phyloP scores from a whole-genome alignment of 202 grass and related monocot species.

The Bolboschoenoplectus hybrid region DNA sequence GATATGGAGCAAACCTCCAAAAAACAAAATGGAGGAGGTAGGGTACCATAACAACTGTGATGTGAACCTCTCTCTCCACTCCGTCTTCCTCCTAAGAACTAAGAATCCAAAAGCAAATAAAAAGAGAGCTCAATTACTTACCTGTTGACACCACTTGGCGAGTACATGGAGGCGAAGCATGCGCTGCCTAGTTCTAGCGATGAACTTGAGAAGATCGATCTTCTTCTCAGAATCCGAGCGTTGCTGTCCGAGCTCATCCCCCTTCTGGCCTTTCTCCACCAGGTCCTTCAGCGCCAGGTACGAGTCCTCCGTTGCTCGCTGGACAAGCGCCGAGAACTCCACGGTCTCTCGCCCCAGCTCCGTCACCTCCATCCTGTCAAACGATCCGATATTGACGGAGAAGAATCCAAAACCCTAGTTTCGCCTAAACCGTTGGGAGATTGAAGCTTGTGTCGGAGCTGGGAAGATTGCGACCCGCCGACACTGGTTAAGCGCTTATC shows the following conservation, averaged over 20 bases:
- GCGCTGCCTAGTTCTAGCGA: slow-evolving; percentile 79
- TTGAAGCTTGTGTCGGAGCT: background rate
- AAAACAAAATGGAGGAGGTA: too few species aligned
- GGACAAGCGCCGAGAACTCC: slow-evolving; percentile 78
- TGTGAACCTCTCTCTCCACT: background rate
- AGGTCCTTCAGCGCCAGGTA: slow-evolving; percentile 93
- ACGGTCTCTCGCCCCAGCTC: slow-evolving; percentile 87
- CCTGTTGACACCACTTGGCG: slow-evolving; percentile 99
- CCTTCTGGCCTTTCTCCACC: slow-evolving; percentile 70
- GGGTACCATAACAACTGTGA: background rate
- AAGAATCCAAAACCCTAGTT: slow-evolving; percentile 21
- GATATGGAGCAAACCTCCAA: background rate
- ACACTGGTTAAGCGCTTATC: background rate
- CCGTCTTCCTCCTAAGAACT: background rate
- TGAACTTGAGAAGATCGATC: slow-evolving; percentile 98
- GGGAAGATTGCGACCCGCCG: background rate
- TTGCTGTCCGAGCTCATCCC: slow-evolving; percentile 49
- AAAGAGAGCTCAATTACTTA: background rate
- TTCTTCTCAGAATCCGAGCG: slow-evolving; percentile 95
- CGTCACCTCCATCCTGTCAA: slow-evolving; percentile 44
- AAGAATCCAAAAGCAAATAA: slow-evolving; percentile 19
- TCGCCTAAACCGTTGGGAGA: background rate
- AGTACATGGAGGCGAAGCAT: slow-evolving; percentile 99
- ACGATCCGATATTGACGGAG: background rate
- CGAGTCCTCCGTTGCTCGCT: slow-evolving; percentile 80